Base-by-base conservation (phyloP, 108 stramenopile genomes). In the Pseudonitzschia delicatissima region DNA sequence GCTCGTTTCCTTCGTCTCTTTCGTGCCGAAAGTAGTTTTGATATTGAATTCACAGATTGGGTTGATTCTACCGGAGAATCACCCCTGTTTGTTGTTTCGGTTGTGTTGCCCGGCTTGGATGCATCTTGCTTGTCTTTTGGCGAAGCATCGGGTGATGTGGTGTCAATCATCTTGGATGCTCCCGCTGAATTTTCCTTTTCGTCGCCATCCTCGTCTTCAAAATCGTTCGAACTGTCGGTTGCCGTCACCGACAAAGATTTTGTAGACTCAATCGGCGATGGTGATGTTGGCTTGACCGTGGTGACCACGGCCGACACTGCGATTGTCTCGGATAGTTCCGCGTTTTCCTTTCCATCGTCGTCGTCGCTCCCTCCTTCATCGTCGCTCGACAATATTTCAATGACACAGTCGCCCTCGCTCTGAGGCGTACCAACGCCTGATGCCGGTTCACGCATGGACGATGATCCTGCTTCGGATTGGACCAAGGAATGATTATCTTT, bases 211-310 rank as follows among this genome's bases (percentile, higher is more conserved):
- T 55, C 53, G 5, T 55, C 53, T 23, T 33, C 15, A 33, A 31
- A 55, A 6, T 18, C 32, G 11, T 55, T 55, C 5, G 53, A 33
- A 2, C 29, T 55, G 29, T 55, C 31, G 31, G 32, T 31, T 32
- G 53, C 31, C 18, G 53, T 29, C 47, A 48, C 3, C 20, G 47
- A 48, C 2, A 23, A 23, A 3, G 47, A 48, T 23, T 48, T 48
- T 48, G 47, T 48, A 7, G 53, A 55, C 18, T n/a, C n/a, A n/a
- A n/a, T n/a, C n/a, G 32, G 53, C 53, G 32, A 55, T 55, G 53
- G 11, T 29, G 53, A 31, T 32, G 53, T n/a, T 55, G 21, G 8
- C 17, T 5, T 48, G 3, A 23, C 9, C 5, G 45, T 17, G 5
- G 42, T n/a, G 2, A 44, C n/a, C 42, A n/a, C 42, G 2, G 4